Percentiles rank a stretch among this genome's conserved stretches.
These are phyloP conservation scores for Aspergillus ibericus DNA, from an alignment of 2,329 filamentous ascomycete genomes.

Conservation along the genomic window DNA sequence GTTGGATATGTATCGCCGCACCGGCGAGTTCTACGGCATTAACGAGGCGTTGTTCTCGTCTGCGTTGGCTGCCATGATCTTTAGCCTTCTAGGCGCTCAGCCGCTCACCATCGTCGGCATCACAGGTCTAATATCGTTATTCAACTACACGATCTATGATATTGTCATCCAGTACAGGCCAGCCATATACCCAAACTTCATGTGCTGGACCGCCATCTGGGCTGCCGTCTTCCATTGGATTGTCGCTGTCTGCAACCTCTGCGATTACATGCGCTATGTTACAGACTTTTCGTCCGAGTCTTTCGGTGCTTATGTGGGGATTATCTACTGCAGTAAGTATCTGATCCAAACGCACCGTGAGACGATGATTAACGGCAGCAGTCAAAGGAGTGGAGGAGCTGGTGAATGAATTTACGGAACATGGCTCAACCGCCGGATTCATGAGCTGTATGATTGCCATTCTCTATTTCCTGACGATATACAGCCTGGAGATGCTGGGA, in stretches of 20 bases:
- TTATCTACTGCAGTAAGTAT: constrained; percentile 53
- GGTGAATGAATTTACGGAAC: constrained; percentile 49
- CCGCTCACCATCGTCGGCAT: constrained; percentile 60
- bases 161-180: constrained; percentile 54
- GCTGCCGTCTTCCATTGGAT: constrained; percentile 60
- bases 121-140: constrained; percentile 55
- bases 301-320: constrained; percentile 58
- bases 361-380: constrained; percentile 24
- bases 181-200: constrained; percentile 54
- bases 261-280: constrained; percentile 60
- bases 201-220: constrained; percentile 60
- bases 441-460: constrained; percentile 53
- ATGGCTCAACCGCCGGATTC: constrained; percentile 47
- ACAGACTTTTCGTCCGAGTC: constrained; percentile 57
- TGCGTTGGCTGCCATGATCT: constrained; percentile 56
- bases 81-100: constrained; percentile 54
- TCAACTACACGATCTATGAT: constrained; percentile 62
- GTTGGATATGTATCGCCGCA: constrained; percentile 59
- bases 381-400: constrained; percentile 60
- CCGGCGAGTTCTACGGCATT: constrained; percentile 56
- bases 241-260: constrained; percentile 53
- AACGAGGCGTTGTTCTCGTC: constrained; percentile 59
- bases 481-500: constrained; percentile 43
- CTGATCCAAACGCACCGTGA: background rate
- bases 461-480: constrained; percentile 54